Evolutionary conservation across 169 alveolate species (phyloP), one percentile per base, ranked within the genome.

Genomic region (Sarcocystis neurona): DNA sequence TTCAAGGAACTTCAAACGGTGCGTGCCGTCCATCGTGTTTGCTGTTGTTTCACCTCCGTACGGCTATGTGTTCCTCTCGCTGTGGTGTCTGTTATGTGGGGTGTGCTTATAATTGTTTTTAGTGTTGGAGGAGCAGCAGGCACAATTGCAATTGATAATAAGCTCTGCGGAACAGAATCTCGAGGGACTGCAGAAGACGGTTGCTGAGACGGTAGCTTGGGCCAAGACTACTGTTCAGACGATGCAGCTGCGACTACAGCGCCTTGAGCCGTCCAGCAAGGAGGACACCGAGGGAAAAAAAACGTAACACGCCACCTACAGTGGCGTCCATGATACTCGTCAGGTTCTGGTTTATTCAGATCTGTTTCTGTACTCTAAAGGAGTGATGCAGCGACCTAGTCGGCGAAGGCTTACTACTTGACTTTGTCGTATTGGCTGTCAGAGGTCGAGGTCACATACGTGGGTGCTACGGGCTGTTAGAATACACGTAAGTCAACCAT

Each of bases 51-150:
- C n/a, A n/a, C n/a, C n/a, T n/a, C n/a, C n/a, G n/a, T 23, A 3
- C 34, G 15, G 5, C n/a, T 10, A 2, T 58, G 10, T 23, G 10
- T 6, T 58, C 27, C 39, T 58, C 34, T 3, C 15, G 72, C n/a
- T 18, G 15, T 27, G 43, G 56, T 34, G 70, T 12, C 23, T 8
- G 87, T 34, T 30, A 10, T 27, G 27, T 44, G 44, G 15, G 37
- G 34, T 32, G 89, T 46, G 72, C 48, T 8, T 10, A 10, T 48
- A 32, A 70, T 34, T 20, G 43, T 41, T 37, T 56, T 72, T 79
- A 86, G 91, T 86, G 58, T 32, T 86, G 77, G 91, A 86, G 80
- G 78, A 86, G 48, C 91, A 86, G 47, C 91, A 86, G 78, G 91
- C 63, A n/a, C 87, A 86, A 41, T 79, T 86, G 60, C 91, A 86